Evolutionary conservation across 805 yeast species (phyloP), one percentile per base, ranked within the genome.

Genomic region (Candida patagonica): DNA sequence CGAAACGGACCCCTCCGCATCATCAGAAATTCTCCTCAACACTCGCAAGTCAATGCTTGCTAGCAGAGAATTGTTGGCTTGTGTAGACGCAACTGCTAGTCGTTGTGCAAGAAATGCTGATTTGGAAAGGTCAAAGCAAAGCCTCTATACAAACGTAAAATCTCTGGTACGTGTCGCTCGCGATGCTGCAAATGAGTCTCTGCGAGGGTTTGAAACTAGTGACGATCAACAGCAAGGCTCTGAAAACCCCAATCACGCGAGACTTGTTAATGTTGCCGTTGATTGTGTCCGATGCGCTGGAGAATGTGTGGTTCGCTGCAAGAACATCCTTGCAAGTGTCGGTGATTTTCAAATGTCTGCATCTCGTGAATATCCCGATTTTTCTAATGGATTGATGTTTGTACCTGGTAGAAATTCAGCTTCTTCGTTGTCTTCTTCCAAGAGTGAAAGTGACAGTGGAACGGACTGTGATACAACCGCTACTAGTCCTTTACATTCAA

Each of bases 31-130:
- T 21, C 53, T 63, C 26, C 44, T 52, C 35, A 54, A 55, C 36
- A 61, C 67, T 4, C 51, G 66, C 9, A 62, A 57, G 40, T 53
- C 63, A 27, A 63, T 63, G 59, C 56, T 61, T 16, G 63, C 64
- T 1, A 59, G 65, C 32, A 56, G 67, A 17, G 67, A 64, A 45
- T 53, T 63, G 17, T 50, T 63, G 21, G 55, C 57, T 1, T 57
- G 57, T 6, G 59, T 62, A 4, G 67, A 63, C 38, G 47, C 55
- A 5, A 47, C 60, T 22, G 48, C 53, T 13, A 35, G 50, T 6
- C 44, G 48, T 29, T 50, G 42, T 17, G 58, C 61, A 1, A 44
- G 57, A 13, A 43, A 41, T 33, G 43, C 43, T 19, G 60, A 55
- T 27, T 53, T 61, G 7, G 64, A 57, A 24, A 48, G 44, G 7